Evolutionary conservation across 768 basidiomycete genomes (phyloP), one percentile per base, ranked within the genome.

Genomic region (Phallus indusiatus): DNA sequence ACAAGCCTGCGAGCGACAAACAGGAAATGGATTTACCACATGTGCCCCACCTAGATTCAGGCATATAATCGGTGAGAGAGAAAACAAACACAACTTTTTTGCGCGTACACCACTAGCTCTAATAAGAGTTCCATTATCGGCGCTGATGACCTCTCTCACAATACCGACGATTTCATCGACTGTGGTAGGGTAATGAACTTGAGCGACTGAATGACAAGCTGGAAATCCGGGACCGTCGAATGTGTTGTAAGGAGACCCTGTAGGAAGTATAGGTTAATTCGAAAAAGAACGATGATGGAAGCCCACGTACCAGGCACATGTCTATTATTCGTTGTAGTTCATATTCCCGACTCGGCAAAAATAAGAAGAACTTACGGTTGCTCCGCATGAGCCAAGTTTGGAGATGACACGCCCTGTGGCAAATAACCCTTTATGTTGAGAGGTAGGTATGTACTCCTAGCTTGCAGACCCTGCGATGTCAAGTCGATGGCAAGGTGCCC

Each of bases 171-270:
- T 53, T 24, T 61, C 61, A 22, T 61, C 61, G 21, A 59, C 53
- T 36, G 57, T 50, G 16, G 47, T n/a, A 0, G 61, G 61, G 17
- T 51, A 53, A 22, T 47, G 54, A 24, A 61, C 52, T 9, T 53
- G 47, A 14, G 61, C 58, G 6, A 61, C 61, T 20, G 50, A 52
- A 46, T 56, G 28, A 21, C 60, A 61, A n/a, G 60, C 55, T 16
- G 55, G 55, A 57, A 61, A 61, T 5, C 60, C 60, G 6, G 46
- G 47, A 7, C 60, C 60, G 20, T 61, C 60, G 35, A 58, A 61
- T 2, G 60, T 61, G 20, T 61, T 61, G 28, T 55, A 55, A 5
- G 54, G 54, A 5, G 21, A 36, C 21, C 54, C 54, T 42, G 42
- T 14, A 11, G n/a, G 42, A n/a, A 42, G n/a, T 14, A n/a, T 2